These are phyloP conservation scores for Talaromyces sp. DNA, from an alignment of 2,329 filamentous ascomycete species.

Conservation along the genomic window DNA sequence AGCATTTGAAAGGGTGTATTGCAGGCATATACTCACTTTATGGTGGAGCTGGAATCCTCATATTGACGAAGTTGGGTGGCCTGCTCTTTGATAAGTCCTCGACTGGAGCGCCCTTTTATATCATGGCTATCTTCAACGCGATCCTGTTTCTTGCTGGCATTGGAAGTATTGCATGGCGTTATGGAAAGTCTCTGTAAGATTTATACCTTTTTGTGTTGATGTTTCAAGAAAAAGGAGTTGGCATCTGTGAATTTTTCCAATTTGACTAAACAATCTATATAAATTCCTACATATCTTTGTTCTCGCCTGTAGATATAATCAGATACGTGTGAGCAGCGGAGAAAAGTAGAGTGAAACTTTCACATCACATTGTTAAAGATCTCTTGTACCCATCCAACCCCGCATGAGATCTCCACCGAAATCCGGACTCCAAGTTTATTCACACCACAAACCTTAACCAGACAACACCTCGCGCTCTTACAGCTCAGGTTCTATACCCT, in stretches of 20 bases:
- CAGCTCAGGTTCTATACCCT: not conserved
- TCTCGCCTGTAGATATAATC: not conserved
- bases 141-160: slow-evolving; percentile 54
- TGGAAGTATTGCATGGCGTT: slow-evolving; percentile 25
- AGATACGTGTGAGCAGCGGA: not conserved
- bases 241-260: not conserved
- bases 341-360: not conserved
- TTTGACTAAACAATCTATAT: not conserved
- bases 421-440: slow-evolving; percentile 1
- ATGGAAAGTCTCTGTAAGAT: not conserved
- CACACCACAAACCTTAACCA: slow-evolving; percentile 2
- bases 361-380: not conserved
- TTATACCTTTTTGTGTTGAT: not conserved
- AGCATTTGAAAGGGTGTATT: slow-evolving; percentile 84
- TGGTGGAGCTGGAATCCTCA: slow-evolving; percentile 81
- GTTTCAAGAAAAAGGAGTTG: not conserved
- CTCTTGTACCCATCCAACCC: not conserved
- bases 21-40: slow-evolving; percentile 91
- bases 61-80: slow-evolving; percentile 89
- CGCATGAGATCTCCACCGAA: slow-evolving; percentile 1
- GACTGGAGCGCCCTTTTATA: slow-evolving; percentile 80
- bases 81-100: slow-evolving; percentile 75
- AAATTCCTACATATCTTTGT: no score
- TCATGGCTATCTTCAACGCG: slow-evolving; percentile 87
- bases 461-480: not conserved